These are phyloP conservation scores for Mrakia frigida DNA, from an alignment of 768 basidiomycete genomes.

Conservation along the genomic window DNA sequence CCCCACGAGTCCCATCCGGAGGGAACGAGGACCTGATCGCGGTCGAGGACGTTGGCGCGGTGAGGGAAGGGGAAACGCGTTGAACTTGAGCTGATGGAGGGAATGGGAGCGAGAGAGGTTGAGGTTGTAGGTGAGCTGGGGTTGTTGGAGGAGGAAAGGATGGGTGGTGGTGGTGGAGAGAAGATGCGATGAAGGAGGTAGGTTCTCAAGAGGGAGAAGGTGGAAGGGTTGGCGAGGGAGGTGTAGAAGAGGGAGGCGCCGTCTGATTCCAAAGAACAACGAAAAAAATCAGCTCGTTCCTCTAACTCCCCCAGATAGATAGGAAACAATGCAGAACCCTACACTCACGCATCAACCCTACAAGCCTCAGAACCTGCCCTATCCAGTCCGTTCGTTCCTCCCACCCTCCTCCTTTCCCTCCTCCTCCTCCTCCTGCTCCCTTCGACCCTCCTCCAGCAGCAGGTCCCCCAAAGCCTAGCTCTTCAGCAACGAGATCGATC, in stretches of 20 bases:
- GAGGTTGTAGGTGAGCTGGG: background rate
- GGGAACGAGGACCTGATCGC: conserved; percentile 85
- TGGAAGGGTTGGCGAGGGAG: conserved; percentile 64
- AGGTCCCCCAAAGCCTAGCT: conserved; percentile 69
- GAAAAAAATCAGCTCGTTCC: background rate
- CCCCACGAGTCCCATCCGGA: conserved; percentile 99
- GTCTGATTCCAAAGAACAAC: conserved; percentile 50
- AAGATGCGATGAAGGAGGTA: conserved; percentile 80
- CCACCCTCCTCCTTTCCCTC: conserved; percentile 44
- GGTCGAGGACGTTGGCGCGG: conserved; percentile 85
- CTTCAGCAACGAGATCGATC: conserved; percentile 70
- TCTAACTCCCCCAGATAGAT: background rate
- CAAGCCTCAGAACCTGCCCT: conserved; percentile 88
- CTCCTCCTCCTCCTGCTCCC: conserved; percentile 36
- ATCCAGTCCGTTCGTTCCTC: conserved; percentile 92
- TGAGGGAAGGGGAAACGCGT: conserved; percentile 82
- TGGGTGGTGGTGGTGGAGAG: conserved; percentile 51
- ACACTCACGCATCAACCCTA: conserved; percentile 89
- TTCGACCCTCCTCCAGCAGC: conserved; percentile 36
- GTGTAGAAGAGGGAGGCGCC: conserved; percentile 91
- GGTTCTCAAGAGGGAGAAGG: conserved; percentile 68
- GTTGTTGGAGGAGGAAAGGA: conserved; percentile 2
- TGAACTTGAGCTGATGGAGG: conserved; percentile 37
- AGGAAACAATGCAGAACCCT: too few relatives aligned
- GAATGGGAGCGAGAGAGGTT: conserved; percentile 10